Percentiles rank a stretch among this genome's conserved stretches.
Conservation (phyloP, 495 filamentous ascomycete species). For the Rusavskia elegans region DNA sequence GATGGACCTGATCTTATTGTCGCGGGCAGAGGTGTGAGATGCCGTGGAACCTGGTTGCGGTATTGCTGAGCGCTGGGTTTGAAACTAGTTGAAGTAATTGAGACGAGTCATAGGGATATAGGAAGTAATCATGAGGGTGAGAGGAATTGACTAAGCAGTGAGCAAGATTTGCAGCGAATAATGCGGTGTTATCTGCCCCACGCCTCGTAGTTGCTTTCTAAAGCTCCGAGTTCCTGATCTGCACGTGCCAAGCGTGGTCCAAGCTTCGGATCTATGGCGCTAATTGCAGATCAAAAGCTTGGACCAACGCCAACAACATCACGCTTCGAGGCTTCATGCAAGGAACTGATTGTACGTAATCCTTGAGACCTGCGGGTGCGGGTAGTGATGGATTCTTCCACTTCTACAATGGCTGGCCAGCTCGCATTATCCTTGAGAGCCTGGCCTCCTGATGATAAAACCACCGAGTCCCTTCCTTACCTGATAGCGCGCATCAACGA, state of each 20-base stretch:
- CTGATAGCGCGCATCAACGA: conserved; percentile 61
- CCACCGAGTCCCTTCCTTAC: conserved; percentile 45
- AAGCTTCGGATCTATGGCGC: not conserved
- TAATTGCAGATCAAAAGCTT: not conserved
- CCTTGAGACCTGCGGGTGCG: too few species aligned
- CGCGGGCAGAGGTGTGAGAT: too few species aligned
- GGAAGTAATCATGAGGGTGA: too few species aligned
- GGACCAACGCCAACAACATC: too few species aligned
- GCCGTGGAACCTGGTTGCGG: too few species aligned
- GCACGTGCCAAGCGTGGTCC: not conserved
- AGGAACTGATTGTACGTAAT: too few species aligned
- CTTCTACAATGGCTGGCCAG: conserved; percentile 24
- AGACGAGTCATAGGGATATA: too few species aligned
- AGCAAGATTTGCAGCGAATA: not conserved
- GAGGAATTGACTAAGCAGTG: too few species aligned
- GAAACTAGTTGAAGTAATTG: too few species aligned
- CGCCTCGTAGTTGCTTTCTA: not conserved
- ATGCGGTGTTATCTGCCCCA: not conserved
- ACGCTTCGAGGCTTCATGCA: too few species aligned
- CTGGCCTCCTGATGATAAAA: conserved; percentile 34
- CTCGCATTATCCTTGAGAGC: conserved; percentile 51
- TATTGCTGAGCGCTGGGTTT: too few species aligned
- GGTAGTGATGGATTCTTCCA: not conserved
- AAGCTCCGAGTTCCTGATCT: not conserved
- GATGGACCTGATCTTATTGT: too few species aligned